Conservation (phyloP, 371 early-diverging fungal genomes). For the Actinomortierella wolfii region DNA sequence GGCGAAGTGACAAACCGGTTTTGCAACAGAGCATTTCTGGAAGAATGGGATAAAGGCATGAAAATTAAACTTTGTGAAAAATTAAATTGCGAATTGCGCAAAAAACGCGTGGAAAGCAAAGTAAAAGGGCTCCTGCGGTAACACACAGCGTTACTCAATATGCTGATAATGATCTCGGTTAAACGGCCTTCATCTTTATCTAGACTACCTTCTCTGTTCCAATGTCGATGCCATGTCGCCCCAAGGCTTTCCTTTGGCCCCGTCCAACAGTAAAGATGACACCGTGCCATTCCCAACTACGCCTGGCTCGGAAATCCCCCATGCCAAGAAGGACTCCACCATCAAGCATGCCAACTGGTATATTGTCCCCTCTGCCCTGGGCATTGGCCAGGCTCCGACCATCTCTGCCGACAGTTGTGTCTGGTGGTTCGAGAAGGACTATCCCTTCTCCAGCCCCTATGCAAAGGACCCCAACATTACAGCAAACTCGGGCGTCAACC, state of each 20-base stretch:
- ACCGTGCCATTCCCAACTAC: conserved; percentile 33
- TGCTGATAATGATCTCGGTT: conserved; percentile 2
- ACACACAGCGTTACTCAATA: no score
- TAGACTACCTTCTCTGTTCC: conserved; percentile 40
- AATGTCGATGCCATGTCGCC: conserved; percentile 37
- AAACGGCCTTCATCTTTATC: not conserved
- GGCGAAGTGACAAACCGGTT: not conserved
- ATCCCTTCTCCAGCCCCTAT: conserved; percentile 52
- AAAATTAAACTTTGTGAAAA: no score
- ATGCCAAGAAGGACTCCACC: conserved; percentile 25
- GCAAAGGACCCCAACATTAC: conserved; percentile 46
- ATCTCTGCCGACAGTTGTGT: conserved; percentile 44
- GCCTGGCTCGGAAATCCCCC: conserved; percentile 32
- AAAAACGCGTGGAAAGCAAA: no score
- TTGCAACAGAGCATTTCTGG: not conserved
- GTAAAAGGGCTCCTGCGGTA: no score
- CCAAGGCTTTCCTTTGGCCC: conserved; percentile 40
- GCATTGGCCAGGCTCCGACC: conserved; percentile 32
- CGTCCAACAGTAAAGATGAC: conserved; percentile 14
- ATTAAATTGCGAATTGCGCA: no score
- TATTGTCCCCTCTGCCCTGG: conserved; percentile 25
- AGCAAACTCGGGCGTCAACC: conserved; percentile 25
- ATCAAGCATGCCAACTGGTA: conserved; percentile 49
- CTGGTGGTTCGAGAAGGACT: conserved; percentile 55
- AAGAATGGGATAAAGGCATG: no score